These are phyloP conservation scores for Magnolia sinica DNA, from an alignment of 164 flowering plant species.

Conservation along the genomic window DNA sequence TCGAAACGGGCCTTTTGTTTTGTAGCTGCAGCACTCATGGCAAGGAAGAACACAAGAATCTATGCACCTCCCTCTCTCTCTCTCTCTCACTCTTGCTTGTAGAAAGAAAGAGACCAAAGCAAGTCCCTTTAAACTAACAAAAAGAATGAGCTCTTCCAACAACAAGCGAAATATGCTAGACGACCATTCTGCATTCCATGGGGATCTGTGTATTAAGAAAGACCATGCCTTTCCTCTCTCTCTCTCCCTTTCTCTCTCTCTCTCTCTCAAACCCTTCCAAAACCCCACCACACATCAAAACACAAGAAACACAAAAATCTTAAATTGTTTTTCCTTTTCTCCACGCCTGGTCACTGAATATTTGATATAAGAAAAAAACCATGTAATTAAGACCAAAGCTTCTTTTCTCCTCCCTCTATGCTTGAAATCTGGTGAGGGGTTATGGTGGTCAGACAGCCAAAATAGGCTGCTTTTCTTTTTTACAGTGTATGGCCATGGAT, in stretches of 20 bases:
- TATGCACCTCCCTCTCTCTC: slow-evolving; percentile 14
- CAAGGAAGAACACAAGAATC: slow-evolving; percentile 19
- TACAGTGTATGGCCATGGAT: slow-evolving; percentile 32
- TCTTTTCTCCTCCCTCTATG: neutral
- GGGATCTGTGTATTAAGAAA: slow-evolving; percentile 81
- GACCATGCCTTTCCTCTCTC: slow-evolving; percentile 28
- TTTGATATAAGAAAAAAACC: neutral
- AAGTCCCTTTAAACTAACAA: slow-evolving; percentile 58
- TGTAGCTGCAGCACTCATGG: slow-evolving; percentile 30
- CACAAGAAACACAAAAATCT: slow-evolving; percentile 3
- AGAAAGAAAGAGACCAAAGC: slow-evolving; percentile 29
- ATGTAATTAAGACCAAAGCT: neutral
- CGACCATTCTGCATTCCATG: slow-evolving; percentile 40
- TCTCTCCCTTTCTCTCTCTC: neutral
- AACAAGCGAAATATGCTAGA: slow-evolving; percentile 34
- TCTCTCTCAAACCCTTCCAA: neutral
- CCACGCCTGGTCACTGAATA: neutral
- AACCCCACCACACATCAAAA: neutral
- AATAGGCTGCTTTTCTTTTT: slow-evolving; percentile 25
- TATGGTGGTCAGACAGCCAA: slow-evolving; percentile 13
- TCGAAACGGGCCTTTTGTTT: slow-evolving; percentile 33
- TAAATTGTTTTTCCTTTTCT: neutral
- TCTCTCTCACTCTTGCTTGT: slow-evolving; percentile 18
- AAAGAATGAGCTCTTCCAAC: slow-evolving; percentile 54
- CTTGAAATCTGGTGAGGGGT: slow-evolving; percentile 15